Percentiles rank a stretch among this genome's conserved stretches.
phyloP scores from a whole-genome alignment of 805 yeast species.

The Saturnispora gosingensis region DNA sequence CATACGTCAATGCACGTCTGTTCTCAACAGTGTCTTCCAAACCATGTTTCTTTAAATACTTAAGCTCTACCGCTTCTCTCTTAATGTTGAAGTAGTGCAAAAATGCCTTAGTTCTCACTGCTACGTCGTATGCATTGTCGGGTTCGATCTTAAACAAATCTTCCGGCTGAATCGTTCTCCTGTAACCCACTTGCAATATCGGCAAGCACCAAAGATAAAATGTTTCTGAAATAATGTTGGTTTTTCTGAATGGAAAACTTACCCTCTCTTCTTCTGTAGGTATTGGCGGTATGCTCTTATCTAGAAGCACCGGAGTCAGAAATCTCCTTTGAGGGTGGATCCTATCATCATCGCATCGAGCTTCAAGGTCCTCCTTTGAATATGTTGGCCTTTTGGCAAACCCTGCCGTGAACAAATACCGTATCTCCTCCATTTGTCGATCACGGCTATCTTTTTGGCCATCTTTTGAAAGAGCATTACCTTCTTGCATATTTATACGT shows the following conservation, averaged over 20 bases:
- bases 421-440: slow-evolving; percentile 3
- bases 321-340: slow-evolving; percentile 29
- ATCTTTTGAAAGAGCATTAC: background rate
- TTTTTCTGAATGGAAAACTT: slow-evolving; percentile 33
- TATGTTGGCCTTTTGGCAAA: slow-evolving; percentile 3
- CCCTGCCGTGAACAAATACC: slow-evolving; percentile 2
- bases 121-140: slow-evolving; percentile 31
- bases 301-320: slow-evolving; percentile 25
- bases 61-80: slow-evolving; percentile 24
- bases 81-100: slow-evolving; percentile 25
- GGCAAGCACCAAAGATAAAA: slow-evolving; percentile 67
- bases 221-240: slow-evolving; percentile 33
- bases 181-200: slow-evolving; percentile 55
- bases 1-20: slow-evolving; percentile 21
- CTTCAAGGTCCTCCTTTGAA: slow-evolving; percentile 14
- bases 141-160: slow-evolving; percentile 47
- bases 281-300: slow-evolving; percentile 38
- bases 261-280: slow-evolving; percentile 43
- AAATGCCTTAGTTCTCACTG: slow-evolving; percentile 30
- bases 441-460: background rate
- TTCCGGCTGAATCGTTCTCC: slow-evolving; percentile 56
- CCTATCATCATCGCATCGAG: slow-evolving; percentile 14
- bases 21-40: slow-evolving; percentile 30
- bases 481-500: background rate
- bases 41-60: slow-evolving; percentile 27